A percentile compares a stretch with the other conserved stretches of the same genome.
These are phyloP conservation scores for Fonsecaea monophora DNA, from an alignment of 2,329 filamentous ascomycete genomes.

Conservation along the genomic window DNA sequence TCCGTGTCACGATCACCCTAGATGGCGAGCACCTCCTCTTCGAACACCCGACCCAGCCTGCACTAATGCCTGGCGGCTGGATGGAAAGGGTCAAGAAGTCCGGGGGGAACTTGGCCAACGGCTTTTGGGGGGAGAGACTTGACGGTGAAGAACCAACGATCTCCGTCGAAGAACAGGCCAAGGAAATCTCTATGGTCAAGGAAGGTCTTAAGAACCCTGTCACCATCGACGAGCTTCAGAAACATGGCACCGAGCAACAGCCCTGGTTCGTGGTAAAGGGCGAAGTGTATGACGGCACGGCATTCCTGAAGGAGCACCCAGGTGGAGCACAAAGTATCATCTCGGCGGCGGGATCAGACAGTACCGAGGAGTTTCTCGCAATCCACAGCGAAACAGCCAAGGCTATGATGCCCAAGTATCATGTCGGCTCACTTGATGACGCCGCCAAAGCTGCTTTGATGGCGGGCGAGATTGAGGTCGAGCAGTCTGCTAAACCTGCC, in stretches of 20 bases:
- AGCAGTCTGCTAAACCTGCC: constrained; percentile 55
- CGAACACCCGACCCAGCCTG: constrained; percentile 86
- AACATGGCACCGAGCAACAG: constrained; percentile 67
- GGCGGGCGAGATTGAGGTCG: constrained; percentile 51
- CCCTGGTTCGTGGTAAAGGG: constrained; percentile 91
- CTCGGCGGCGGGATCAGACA: constrained; percentile 80
- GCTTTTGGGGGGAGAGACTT: constrained; percentile 80
- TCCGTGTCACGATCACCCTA: constrained; percentile 75
- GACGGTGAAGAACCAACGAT: constrained; percentile 59
- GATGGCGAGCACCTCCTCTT: constrained; percentile 72
- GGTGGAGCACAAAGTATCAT: constrained; percentile 86
- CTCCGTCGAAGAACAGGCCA: constrained; percentile 57
- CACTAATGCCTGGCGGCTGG: constrained; percentile 80
- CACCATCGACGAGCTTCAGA: constrained; percentile 72
- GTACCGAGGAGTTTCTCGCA: constrained; percentile 85
- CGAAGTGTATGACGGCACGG: constrained; percentile 85
- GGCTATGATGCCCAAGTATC: constrained; percentile 83
- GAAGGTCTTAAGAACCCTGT: constrained; percentile 69
- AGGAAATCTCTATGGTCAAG: constrained; percentile 80
- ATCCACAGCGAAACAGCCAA: constrained; percentile 95
- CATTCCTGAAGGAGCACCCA: constrained; percentile 80
- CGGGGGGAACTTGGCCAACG: constrained; percentile 80
- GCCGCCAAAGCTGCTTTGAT: constrained; percentile 63
- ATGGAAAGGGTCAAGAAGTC: constrained; percentile 88
- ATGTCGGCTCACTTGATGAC: constrained; percentile 78